Conservation (phyloP, 352 stramenopile genomes). For the Pythium guiyangense region DNA sequence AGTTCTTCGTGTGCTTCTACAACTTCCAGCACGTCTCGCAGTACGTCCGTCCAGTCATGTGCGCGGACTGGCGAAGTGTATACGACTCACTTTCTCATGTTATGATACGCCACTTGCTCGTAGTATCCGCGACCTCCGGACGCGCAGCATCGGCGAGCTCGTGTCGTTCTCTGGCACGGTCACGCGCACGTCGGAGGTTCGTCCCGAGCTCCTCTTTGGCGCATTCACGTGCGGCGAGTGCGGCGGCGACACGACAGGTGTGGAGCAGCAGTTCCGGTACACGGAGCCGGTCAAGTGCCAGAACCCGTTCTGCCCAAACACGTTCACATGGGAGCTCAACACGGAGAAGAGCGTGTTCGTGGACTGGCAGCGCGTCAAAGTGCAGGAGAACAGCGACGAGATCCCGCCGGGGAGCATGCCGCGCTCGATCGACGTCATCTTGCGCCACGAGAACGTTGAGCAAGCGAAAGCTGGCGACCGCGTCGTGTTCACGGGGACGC, state of each 20-base stretch:
- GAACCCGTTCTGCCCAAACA: slow-evolving; percentile 95
- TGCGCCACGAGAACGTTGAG: slow-evolving; percentile 98
- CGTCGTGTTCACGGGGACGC: slow-evolving; percentile 92
- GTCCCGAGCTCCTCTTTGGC: slow-evolving; percentile 95
- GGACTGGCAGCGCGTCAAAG: slow-evolving; percentile 98
- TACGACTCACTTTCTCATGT: no score
- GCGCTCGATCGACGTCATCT: slow-evolving; percentile 95
- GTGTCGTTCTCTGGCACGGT: slow-evolving; percentile 94
- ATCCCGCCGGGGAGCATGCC: slow-evolving; percentile 98
- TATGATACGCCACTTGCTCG: neutral
- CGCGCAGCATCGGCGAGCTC: slow-evolving; percentile 91
- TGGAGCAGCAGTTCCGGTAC: slow-evolving; percentile 98
- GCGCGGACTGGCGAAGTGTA: no score
- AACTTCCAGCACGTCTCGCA: slow-evolving; percentile 86
- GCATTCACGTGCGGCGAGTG: slow-evolving; percentile 96
- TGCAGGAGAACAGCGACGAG: slow-evolving; percentile 99
- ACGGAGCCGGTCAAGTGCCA: slow-evolving; percentile 95
- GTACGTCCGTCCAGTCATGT: slow-evolving; percentile 20
- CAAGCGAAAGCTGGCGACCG: slow-evolving; percentile 94
- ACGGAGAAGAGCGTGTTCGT: slow-evolving; percentile 94
- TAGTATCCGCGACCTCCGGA: slow-evolving; percentile 91
- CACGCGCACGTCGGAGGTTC: slow-evolving; percentile 96
- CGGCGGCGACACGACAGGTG: slow-evolving; percentile 82
- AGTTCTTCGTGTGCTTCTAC: slow-evolving; percentile 90
- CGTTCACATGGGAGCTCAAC: slow-evolving; percentile 80